Base-by-base conservation (phyloP, 768 basidiomycete genomes). In the Lactifluus piperatus region DNA sequence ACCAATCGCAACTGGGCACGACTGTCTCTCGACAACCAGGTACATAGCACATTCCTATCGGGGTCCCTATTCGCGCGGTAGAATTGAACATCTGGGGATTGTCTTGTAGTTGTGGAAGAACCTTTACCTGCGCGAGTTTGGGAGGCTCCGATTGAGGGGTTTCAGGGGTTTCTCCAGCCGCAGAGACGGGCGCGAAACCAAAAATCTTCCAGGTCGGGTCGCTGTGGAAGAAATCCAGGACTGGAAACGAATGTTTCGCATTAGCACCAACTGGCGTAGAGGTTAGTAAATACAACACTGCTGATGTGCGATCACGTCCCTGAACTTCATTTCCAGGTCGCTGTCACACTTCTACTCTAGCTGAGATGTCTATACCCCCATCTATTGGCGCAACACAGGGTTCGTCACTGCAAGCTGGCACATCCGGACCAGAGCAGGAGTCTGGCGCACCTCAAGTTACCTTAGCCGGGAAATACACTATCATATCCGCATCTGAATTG, bases 171-270 rank as follows among this genome's bases (percentile, higher is more conserved):
- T 83, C 65, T 71, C 80, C 58, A 74, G 74, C 9, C 73, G 81
- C 49, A 70, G 71, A 6, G 83, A 87, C 66, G 83, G 82, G 5
- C 75, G 82, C 58, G 77, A 82, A 67, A 70, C 84, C 24, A 82
- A 76, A 65, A 75, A 79, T 2, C 72, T 91, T 29, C 87, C 86
- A 11, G 76, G 75, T 27, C 71, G 83, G 68, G 79, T 39, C 27
- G 50, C 56, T 43, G 62, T 72, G 20, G 68, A 71, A 36, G 68
- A 73, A 30, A 58, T 71, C 47, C 80, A 77, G 67, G 82, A 88
- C 67, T 91, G 88, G 88, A 90, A 88, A 70, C 86, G 81, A 81
- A 89, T 91, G 88, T 91, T 89, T 70, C 79, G 86, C 56, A 86
- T 90, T 62, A 88, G 86, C 65, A 82, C 82, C 16, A 91, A 91